Conservation (phyloP, 495 filamentous ascomycete genomes). For the Ascodesmis nigricans region DNA sequence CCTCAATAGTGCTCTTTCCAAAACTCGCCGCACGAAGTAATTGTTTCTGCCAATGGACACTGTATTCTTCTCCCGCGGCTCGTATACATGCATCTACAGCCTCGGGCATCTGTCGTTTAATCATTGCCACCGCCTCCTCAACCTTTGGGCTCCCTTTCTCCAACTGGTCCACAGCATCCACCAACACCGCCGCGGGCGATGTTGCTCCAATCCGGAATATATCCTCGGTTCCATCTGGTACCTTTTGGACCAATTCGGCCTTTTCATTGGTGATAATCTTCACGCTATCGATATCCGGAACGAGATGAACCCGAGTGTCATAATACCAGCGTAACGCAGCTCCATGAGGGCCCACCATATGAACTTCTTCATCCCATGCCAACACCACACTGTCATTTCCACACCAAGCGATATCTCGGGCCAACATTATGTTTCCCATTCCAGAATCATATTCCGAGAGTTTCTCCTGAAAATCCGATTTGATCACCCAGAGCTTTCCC, state of each 20-base stretch:
- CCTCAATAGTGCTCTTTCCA: constrained; percentile 88
- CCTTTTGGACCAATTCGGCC: constrained; percentile 88
- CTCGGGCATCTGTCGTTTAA: constrained; percentile 62
- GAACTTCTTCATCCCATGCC: constrained; percentile 97
- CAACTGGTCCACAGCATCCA: constrained; percentile 79
- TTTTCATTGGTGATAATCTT: constrained; percentile 71
- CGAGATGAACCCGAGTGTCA: constrained; percentile 69
- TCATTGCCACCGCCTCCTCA: constrained; percentile 90
- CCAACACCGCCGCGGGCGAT: constrained; percentile 65
- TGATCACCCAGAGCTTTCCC: constrained; percentile 80
- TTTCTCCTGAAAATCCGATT: constrained; percentile 76
- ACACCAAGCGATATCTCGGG: constrained; percentile 84
- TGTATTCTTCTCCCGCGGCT: constrained; percentile 82
- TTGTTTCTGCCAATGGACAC: constrained; percentile 78
- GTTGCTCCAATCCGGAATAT: constrained; percentile 75
- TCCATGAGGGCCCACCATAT: constrained; percentile 70
- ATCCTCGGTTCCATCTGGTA: constrained; percentile 69
- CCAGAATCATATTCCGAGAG: constrained; percentile 74
- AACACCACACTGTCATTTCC: constrained; percentile 86
- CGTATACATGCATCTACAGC: constrained; percentile 81
- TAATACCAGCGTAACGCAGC: constrained; percentile 69
- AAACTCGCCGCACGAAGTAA: constrained; percentile 87
- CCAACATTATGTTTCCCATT: constrained; percentile 50
- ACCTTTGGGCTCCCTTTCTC: constrained; percentile 91
- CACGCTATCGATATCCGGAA: constrained; percentile 76